Base-by-base conservation (phyloP, 192 early-diverging fungal genomes). In the Linnemannia elongata region DNA sequence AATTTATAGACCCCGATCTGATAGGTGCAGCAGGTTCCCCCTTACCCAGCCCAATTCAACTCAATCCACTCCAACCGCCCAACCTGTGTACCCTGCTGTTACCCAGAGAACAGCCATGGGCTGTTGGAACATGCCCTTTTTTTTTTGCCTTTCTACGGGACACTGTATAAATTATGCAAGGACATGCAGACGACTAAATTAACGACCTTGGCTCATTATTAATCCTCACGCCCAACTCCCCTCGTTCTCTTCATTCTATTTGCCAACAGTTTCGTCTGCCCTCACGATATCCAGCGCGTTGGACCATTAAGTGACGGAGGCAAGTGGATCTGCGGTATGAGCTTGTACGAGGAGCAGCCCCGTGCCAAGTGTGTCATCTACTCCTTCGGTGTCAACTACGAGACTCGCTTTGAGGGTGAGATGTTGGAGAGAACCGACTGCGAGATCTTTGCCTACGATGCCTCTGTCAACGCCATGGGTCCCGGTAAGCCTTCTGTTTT, bases 371-470 rank as follows among this genome's bases (percentile, higher is more conserved):
- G 83, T 41, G 83, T 85, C 2, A 74, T 81, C 27, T 87, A 87
- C 63, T 87, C 85, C 6, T 87, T 87, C 36, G 85, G 85, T 47
- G 76, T 87, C 63, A 87, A 87, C 72, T 39, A 81, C 63, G 79
- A 87, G 42, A 87, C 79, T 22, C 70, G 78, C n/a, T 80, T 80
- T 33, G 83, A 85, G 57, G 85, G 80, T 44, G 79, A 87, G 72
- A 87, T 81, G 85, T 60, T 81, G 20, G 80, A 81, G 52, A 60
- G 85, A 20, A 87, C 79, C 2, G 76, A 87, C 12, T 87, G 85
- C 22, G 85, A 81, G 35, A 81, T 87, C 57, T 87, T 38, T 70
- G 85, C 79, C 17, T 87, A 87, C 47, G 85, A 87, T 81, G 85
- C 85, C 30, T 87, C 80, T 10, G 79, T 87, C 13, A 7, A 3